Evolutionary conservation across 345 rosid species (phyloP), one percentile per base, ranked within the genome.

Genomic region (Nasturtium officinale): DNA sequence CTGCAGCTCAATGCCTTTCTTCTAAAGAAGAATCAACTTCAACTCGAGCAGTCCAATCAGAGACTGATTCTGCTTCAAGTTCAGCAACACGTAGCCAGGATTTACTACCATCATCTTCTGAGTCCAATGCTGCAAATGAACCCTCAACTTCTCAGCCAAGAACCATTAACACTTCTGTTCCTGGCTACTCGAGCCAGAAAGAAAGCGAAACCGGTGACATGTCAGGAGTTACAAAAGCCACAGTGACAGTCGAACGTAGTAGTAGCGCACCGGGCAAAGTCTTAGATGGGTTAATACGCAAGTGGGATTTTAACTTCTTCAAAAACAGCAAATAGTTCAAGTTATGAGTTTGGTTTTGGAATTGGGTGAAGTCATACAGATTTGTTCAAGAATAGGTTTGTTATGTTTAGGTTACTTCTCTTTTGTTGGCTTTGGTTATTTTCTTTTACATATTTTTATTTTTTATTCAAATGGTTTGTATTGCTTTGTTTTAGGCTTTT

Each of bases 271-370:
- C 91, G 15, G 80, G 70, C 65, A 83, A 90, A 61, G 77, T 88
- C 26, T 83, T 90, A 72, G 96, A 88, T 13, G 96, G 96, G 38
- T 82, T 92, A 83, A 80, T 83, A 83, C 90, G 96, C 17, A 84
- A 83, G 0, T 88, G 95, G 96, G 96, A 92, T 87, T 77, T 87
- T 46, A 83, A 83, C 82, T 85, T 90, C 77, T 90, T 89, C 75
- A 77, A 89, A 58, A 87, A 80, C 73, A 80, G 53, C 77, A 45
- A 67, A 50, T 72, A 51, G 58, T 80, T 81, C 72, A 70, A 76
- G 77, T 84, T 70, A 77, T 84, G 84, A 64, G 74, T 71, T 72
- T 81, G 78, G 77, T 26, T 35, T 67, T 65, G 56, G 20, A 70
- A 4, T 35, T 66, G 72, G 58, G 9, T 69, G n/a, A 64, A 64